Evolutionary conservation across 306 rosid genomes (phyloP).

Genomic region (Cercis canadensis): DNA sequence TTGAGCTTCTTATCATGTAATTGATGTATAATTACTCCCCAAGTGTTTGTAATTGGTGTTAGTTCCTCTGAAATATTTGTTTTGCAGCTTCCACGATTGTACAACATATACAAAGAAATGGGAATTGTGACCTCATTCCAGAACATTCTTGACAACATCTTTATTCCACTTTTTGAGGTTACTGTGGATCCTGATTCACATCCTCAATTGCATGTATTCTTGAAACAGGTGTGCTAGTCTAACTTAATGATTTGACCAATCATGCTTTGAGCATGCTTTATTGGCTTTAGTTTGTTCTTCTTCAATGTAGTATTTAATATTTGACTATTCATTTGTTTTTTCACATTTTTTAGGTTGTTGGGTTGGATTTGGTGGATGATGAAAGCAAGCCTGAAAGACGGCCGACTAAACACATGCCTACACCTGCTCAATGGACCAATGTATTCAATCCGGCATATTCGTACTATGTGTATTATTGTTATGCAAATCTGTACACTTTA

Average conservation of each 20-base stretch:
- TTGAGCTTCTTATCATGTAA: background rate
- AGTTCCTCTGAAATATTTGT: constrained; percentile 35
- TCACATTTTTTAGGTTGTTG: constrained; percentile 69
- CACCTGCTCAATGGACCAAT: constrained; percentile 96
- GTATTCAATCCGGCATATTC: constrained; percentile 97
- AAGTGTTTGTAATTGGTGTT: constrained; percentile 14
- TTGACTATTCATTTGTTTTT: constrained; percentile 1
- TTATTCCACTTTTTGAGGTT: constrained; percentile 93
- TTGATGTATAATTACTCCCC: too few species aligned
- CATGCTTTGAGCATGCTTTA: background rate
- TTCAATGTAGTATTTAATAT: constrained; percentile 15
- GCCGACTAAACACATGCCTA: constrained; percentile 96
- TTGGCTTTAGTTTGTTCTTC: constrained; percentile 12
- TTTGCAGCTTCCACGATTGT: constrained; percentile 90
- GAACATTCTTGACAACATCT: constrained; percentile 96
- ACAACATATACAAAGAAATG: constrained; percentile 95
- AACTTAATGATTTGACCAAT: constrained; percentile 17
- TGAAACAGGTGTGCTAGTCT: constrained; percentile 72
- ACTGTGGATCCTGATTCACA: constrained; percentile 97
- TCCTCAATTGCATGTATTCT: constrained; percentile 94
- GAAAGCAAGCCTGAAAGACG: constrained; percentile 90
- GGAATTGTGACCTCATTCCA: constrained; percentile 97
- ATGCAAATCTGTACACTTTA: constrained; percentile 89
- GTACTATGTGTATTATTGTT: constrained; percentile 92
- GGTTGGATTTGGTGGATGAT: constrained; percentile 87